Conservation (phyloP, 2,329 filamentous ascomycete genomes). For the Claviceps sp. region DNA sequence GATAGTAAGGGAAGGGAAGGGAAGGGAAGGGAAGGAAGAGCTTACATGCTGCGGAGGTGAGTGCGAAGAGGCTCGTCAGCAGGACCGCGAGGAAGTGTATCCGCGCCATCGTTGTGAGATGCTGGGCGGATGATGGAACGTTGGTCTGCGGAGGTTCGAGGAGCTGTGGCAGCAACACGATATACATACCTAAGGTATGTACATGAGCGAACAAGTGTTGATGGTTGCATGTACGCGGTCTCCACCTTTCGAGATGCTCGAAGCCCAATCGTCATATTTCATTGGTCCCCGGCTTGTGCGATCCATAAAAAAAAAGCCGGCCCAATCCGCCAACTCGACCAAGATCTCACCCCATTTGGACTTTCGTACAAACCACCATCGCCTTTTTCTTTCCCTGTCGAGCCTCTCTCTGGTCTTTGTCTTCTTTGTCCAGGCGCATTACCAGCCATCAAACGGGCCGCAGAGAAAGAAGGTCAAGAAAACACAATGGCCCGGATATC, state of each 20-base stretch:
- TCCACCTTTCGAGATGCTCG: background rate
- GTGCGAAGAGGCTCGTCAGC: constrained; percentile 20
- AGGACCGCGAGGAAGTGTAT: constrained; percentile 24
- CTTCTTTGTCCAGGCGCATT: background rate
- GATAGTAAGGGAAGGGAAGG: background rate
- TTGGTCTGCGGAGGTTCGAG: background rate
- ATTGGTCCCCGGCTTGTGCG: constrained; percentile 13
- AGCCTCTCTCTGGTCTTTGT: background rate
- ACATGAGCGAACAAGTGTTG: too few species aligned
- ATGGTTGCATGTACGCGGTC: background rate
- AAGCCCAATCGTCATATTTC: constrained; percentile 4
- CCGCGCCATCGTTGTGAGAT: constrained; percentile 23
- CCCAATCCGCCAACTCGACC: background rate
- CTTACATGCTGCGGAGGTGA: constrained; percentile 31
- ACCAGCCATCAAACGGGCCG: background rate
- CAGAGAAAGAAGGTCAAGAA: background rate
- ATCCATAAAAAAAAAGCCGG: constrained; percentile 9
- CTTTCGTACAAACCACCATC: background rate
- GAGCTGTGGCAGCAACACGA: background rate
- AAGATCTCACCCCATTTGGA: background rate
- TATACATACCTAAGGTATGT: background rate
- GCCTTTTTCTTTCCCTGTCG: background rate
- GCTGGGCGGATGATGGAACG: background rate
- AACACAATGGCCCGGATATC: constrained; percentile 28
- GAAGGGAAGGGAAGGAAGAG: background rate